Percentiles rank a stretch among this genome's conserved stretches.
Evolutionary conservation across 2,329 filamentous ascomycete species (phyloP).

Genomic region (Diaporthe sp.): DNA sequence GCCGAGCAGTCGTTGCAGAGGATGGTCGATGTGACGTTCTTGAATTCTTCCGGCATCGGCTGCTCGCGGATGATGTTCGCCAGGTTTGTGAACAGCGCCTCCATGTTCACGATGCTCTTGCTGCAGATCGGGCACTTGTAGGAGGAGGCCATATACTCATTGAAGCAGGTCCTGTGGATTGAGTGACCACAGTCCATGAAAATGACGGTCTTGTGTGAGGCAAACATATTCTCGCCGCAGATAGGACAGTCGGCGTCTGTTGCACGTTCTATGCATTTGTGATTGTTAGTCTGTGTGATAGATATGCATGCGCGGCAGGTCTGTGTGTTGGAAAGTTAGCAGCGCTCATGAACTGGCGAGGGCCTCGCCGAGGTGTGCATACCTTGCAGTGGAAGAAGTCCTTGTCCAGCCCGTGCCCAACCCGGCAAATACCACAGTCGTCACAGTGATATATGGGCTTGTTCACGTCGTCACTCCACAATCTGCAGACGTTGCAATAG

Average conservation of each 20-base stretch:
- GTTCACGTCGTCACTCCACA: constrained; percentile 93
- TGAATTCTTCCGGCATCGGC: constrained; percentile 90
- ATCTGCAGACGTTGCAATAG: constrained; percentile 93
- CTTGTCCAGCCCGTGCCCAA: constrained; percentile 90
- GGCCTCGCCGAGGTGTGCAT: constrained; percentile 40
- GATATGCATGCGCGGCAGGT: constrained; percentile 95
- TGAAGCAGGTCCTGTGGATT: constrained; percentile 91
- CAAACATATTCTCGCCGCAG: constrained; percentile 80
- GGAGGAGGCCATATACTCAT: constrained; percentile 86
- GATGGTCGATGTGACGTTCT: constrained; percentile 82
- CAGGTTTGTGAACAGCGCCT: constrained; percentile 89
- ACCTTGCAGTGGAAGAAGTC: constrained; percentile 99
- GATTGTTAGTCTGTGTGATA: constrained; percentile 83
- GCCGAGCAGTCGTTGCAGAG: constrained; percentile 96
- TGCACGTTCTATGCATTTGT: constrained; percentile 93
- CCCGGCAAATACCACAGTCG: constrained; percentile 94
- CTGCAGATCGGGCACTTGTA: constrained; percentile 98
- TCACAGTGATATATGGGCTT: constrained; percentile 96
- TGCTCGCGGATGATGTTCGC: constrained; percentile 88
- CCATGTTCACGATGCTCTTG: constrained; percentile 98
- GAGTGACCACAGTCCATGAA: constrained; percentile 75
- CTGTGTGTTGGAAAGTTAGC: constrained; percentile 51
- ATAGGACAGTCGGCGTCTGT: constrained; percentile 98
- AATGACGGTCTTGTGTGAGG: constrained; percentile 35
- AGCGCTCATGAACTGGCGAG: not conserved